These are phyloP conservation scores for Cystobasidium tubakii DNA, from an alignment of 768 basidiomycete genomes.

Conservation along the genomic window DNA sequence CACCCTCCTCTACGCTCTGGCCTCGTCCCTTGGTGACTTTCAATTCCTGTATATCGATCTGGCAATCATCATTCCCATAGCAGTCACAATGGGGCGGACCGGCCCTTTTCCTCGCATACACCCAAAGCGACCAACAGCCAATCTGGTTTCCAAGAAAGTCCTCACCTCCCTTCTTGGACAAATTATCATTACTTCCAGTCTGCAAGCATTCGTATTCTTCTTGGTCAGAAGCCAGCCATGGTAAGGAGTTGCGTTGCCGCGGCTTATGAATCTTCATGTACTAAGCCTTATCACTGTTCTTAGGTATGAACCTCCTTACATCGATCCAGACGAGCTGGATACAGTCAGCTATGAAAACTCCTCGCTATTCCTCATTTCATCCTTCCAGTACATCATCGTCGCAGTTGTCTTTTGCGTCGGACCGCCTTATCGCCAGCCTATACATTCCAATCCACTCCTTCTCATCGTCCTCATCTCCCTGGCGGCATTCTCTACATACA, in stretches of 20 bases:
- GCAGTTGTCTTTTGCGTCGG: conserved; percentile 97
- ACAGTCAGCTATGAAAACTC: conserved; percentile 89
- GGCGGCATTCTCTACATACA: conserved; percentile 65
- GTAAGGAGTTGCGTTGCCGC: conserved; percentile 54
- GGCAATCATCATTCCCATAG: conserved; percentile 94
- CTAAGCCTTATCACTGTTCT: no score
- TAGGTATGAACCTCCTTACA: conserved; percentile 72
- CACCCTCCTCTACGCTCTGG: conserved; percentile 89
- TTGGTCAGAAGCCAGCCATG: conserved; percentile 82
- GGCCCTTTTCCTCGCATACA: conserved; percentile 79
- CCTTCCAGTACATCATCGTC: conserved; percentile 96
- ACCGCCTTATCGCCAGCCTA: conserved; percentile 86
- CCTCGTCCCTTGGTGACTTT: conserved; percentile 91
- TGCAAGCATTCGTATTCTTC: conserved; percentile 81
- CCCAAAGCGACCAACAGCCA: conserved; percentile 87
- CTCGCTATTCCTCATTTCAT: conserved; percentile 82
- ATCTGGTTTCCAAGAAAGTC: conserved; percentile 90
- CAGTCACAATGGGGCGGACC: conserved; percentile 94
- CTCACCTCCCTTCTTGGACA: conserved; percentile 88
- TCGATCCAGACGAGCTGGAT: conserved; percentile 65
- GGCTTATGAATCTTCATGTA: no score
- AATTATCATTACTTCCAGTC: conserved; percentile 70
- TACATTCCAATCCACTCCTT: conserved; percentile 79
- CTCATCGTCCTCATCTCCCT: conserved; percentile 69
- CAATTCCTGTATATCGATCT: conserved; percentile 96